Percentiles rank a stretch among this genome's conserved stretches.
Evolutionary conservation across 495 filamentous ascomycete species (phyloP).

Genomic region (Chlorociboria aeruginascens): DNA sequence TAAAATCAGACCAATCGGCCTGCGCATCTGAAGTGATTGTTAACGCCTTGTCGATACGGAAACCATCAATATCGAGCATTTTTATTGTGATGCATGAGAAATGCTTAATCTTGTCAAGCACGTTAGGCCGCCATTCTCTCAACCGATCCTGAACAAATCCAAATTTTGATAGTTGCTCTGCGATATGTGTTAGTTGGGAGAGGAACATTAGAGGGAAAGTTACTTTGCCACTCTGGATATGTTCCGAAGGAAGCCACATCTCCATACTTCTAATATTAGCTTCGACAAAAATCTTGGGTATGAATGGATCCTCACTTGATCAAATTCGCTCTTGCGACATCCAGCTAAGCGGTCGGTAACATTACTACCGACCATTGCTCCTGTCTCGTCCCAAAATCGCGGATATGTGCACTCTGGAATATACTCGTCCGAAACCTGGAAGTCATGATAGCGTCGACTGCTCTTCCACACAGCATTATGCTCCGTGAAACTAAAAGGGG

Average conservation of each 20-base stretch:
- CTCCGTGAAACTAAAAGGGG: conserved; percentile 45
- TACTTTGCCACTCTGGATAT: no score
- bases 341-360: background rate
- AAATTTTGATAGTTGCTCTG: conserved; percentile 45
- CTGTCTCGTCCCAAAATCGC: conserved; percentile 55
- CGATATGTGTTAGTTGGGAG: no score
- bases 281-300: no score
- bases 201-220: no score
- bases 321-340: background rate
- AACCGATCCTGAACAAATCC: conserved; percentile 65
- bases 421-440: conserved; percentile 40
- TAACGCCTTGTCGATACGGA: conserved; percentile 57
- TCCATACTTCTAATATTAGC: no score
- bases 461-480: conserved; percentile 49
- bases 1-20: background rate
- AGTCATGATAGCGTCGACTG: conserved; percentile 49
- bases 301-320: no score
- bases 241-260: no score
- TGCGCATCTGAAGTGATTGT: conserved; percentile 52
- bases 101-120: conserved; percentile 43
- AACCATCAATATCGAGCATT: conserved; percentile 56
- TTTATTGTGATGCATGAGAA: conserved; percentile 57
- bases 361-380: conserved; percentile 31
- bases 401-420: conserved; percentile 51
- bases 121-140: conserved; percentile 55